phyloP scores from a whole-genome alignment of 495 filamentous ascomycete species.

The Hyaloscypha hepaticicola region DNA sequence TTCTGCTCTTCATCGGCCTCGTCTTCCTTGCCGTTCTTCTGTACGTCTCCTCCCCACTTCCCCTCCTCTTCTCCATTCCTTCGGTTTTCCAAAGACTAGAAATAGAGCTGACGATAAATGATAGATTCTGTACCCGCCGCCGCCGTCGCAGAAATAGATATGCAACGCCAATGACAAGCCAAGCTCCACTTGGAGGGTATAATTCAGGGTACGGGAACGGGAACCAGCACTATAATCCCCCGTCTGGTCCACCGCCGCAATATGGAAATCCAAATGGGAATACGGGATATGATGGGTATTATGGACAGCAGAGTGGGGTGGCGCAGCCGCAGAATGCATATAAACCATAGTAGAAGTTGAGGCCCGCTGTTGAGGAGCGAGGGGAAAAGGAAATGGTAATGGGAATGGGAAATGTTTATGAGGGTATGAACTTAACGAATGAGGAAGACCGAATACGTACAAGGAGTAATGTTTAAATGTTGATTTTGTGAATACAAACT shows the following conservation, averaged over 20 bases:
- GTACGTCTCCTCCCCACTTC: slow-evolving; percentile 4
- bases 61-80: background rate
- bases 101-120: background rate
- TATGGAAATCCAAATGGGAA: background rate
- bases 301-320: slow-evolving; percentile 20
- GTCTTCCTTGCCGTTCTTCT: slow-evolving; percentile 1
- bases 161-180: slow-evolving; percentile 7
- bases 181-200: background rate
- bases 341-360: background rate
- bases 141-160: slow-evolving; percentile 10
- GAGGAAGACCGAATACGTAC: background rate
- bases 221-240: slow-evolving; percentile 9
- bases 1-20: slow-evolving; percentile 15
- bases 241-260: slow-evolving; percentile 4
- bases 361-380: background rate
- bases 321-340: slow-evolving; percentile 22
- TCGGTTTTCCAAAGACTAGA: background rate
- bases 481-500: background rate
- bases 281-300: slow-evolving; percentile 10
- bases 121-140: background rate
- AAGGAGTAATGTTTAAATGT: background rate
- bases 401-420: background rate
- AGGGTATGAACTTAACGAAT: background rate
- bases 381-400: background rate
- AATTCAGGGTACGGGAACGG: slow-evolving; percentile 2